phyloP scores from a whole-genome alignment of 148 eudicot genomes.

The Diospyros kaki region DNA sequence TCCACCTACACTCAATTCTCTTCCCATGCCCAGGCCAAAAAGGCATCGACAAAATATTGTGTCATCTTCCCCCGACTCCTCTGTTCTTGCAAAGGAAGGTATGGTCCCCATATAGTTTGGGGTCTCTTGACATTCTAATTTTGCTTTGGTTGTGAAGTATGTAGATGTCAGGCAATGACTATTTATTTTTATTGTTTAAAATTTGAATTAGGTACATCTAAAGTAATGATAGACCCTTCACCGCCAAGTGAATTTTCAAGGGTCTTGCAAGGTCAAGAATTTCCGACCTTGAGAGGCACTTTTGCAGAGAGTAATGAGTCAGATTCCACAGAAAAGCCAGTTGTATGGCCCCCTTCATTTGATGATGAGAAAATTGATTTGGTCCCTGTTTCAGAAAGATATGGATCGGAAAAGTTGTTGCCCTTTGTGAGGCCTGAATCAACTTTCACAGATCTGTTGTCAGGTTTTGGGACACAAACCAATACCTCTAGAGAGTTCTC shows the following conservation, averaged over 20 bases:
- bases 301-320: constrained; percentile 62
- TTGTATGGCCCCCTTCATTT: constrained; percentile 32
- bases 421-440: constrained; percentile 51
- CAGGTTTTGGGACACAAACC: constrained; percentile 55
- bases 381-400: constrained; percentile 39
- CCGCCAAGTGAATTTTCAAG: constrained; percentile 54
- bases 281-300: constrained; percentile 46
- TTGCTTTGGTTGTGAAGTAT: not conserved
- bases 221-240: constrained; percentile 48
- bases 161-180: not conserved
- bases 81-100: constrained; percentile 80
- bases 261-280: constrained; percentile 88
- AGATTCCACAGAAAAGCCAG: constrained; percentile 51
- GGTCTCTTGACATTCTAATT: not conserved
- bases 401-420: constrained; percentile 45
- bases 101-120: not conserved
- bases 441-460: constrained; percentile 59
- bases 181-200: not conserved
- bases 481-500: constrained; percentile 38
- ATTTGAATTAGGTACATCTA: constrained; percentile 40
- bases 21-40: constrained; percentile 61
- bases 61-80: constrained; percentile 61
- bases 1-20: constrained; percentile 69
- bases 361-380: constrained; percentile 54
- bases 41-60: constrained; percentile 59